These are phyloP conservation scores for Boletus sp. DNA, from an alignment of 768 basidiomycete genomes.

Conservation along the genomic window DNA sequence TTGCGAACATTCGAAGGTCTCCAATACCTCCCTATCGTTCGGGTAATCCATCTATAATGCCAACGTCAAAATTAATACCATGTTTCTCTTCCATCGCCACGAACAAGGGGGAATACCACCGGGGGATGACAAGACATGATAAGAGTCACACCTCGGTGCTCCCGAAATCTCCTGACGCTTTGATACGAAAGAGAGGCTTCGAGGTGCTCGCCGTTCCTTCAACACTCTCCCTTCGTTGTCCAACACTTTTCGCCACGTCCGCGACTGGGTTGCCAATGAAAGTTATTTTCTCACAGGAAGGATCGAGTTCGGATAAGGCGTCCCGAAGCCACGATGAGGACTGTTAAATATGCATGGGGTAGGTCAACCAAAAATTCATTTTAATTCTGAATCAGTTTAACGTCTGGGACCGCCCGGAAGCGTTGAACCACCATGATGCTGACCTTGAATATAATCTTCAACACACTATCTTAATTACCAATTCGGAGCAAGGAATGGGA, in stretches of 20 bases:
- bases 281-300: constrained; percentile 81
- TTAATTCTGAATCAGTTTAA: neutral
- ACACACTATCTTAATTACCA: constrained; percentile 42
- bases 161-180: constrained; percentile 78
- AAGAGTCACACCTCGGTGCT: constrained; percentile 64
- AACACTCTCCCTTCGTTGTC: constrained; percentile 11
- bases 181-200: constrained; percentile 73
- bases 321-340: constrained; percentile 92
- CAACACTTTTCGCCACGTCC: constrained; percentile 14
- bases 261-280: constrained; percentile 72
- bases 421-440: constrained; percentile 5
- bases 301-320: constrained; percentile 86
- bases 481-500: neutral
- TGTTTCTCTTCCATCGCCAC: neutral
- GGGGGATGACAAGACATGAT: neutral
- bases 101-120: neutral
- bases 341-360: constrained; percentile 20
- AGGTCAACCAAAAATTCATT: neutral
- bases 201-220: neutral
- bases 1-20: constrained; percentile 78
- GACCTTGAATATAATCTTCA: constrained; percentile 86
- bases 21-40: constrained; percentile 86
- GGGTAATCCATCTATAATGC: constrained; percentile 88
- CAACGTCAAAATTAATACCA: neutral
- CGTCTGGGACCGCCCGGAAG: neutral